These are phyloP conservation scores for Epichloe sylvatica DNA, from an alignment of 2,329 filamentous ascomycete species.

Conservation along the genomic window DNA sequence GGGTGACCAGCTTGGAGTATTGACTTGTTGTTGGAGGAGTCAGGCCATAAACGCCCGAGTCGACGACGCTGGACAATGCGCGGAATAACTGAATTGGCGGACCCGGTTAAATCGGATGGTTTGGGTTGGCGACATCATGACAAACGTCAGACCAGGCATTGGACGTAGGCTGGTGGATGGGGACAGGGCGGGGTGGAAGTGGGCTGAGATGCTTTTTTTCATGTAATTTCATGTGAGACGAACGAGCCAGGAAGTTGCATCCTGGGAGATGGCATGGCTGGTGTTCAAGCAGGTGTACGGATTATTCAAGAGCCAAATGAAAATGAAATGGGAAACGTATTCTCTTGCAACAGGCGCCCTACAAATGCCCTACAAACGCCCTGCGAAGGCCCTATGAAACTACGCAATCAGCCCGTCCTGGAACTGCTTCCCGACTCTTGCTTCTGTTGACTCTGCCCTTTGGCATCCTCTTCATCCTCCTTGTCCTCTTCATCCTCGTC, in stretches of 20 bases:
- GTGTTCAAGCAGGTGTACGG: no score
- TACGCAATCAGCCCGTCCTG: background rate
- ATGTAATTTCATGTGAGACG: background rate
- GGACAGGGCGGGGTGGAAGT: background rate
- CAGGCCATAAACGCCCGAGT: no score
- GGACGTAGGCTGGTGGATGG: slow-evolving; percentile 11
- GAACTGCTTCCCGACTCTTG: background rate
- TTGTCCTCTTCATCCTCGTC: slow-evolving; percentile 25
- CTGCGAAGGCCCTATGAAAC: background rate
- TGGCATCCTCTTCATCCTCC: slow-evolving; percentile 15
- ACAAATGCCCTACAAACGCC: no score
- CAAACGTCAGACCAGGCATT: slow-evolving; percentile 18
- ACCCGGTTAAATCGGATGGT: slow-evolving; percentile 1
- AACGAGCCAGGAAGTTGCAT: background rate
- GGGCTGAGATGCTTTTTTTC: background rate
- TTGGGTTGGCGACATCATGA: slow-evolving; percentile 11
- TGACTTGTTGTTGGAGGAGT: no score
- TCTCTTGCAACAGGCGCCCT: no score
- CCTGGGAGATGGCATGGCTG: no score
- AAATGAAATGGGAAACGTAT: background rate
- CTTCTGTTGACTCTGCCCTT: slow-evolving; percentile 11
- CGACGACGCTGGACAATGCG: no score
- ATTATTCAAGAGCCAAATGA: no score
- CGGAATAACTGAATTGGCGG: background rate
- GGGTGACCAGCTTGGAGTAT: no score